Percentiles rank a stretch among this genome's conserved stretches.
Conservation (phyloP, 345 rosid species). For the Excoecaria cochinchinensis region DNA sequence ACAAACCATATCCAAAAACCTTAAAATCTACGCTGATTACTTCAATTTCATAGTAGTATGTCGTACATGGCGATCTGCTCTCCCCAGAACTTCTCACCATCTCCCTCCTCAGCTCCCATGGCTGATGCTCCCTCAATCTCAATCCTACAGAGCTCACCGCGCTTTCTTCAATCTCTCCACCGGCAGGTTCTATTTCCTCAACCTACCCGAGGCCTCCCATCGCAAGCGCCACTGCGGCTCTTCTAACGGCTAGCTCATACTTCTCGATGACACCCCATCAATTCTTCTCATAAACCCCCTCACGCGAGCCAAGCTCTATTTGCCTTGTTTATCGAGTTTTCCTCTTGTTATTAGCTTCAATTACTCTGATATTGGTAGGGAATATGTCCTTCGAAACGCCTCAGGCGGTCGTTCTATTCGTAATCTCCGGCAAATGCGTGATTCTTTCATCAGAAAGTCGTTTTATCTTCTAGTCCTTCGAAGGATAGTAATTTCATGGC, state of each 20-base stretch:
- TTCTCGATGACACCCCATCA: conserved; percentile 49
- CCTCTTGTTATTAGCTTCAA: conserved; percentile 48
- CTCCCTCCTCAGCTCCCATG: conserved; percentile 64
- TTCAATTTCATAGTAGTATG: conserved; percentile 46
- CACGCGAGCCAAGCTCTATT: conserved; percentile 33
- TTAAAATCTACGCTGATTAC: conserved; percentile 48
- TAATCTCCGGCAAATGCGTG: conserved; percentile 47
- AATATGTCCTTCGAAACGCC: conserved; percentile 33
- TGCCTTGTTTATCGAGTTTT: conserved; percentile 49
- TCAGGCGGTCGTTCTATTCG: conserved; percentile 22
- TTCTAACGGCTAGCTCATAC: conserved; percentile 55
- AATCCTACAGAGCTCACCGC: conserved; percentile 23
- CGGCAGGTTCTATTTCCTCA: conserved; percentile 36
- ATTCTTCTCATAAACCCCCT: conserved; percentile 50
- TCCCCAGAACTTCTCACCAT: conserved; percentile 35
- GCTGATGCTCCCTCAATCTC: conserved; percentile 51
- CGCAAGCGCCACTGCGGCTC: conserved; percentile 52
- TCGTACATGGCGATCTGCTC: conserved; percentile 36
- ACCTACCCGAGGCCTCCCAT: conserved; percentile 36
- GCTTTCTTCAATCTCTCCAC: conserved; percentile 46
- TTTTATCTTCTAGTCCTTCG: conserved; percentile 48
- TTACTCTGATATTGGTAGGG: conserved; percentile 46
- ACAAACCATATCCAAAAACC: conserved; percentile 30
- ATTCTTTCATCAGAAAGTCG: conserved; percentile 48
- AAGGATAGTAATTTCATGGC: conserved; percentile 27